Evolutionary conservation across 2,329 filamentous ascomycete genomes (phyloP), one percentile per base, ranked within the genome.

Genomic region (Trichoderma guizhouense): DNA sequence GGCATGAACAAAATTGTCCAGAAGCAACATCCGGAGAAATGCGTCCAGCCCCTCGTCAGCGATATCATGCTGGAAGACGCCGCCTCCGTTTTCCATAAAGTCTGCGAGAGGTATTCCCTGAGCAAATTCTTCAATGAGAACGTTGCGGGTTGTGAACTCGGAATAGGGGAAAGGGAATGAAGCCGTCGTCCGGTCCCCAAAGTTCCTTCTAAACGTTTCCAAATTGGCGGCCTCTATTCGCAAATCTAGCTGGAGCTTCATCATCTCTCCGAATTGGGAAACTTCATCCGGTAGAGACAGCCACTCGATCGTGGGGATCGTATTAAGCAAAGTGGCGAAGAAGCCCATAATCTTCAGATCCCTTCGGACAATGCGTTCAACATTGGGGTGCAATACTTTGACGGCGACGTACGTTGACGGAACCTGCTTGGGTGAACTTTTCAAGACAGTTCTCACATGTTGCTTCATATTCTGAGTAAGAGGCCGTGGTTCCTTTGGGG

Each of bases 1-100:
- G 6, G 96, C 95, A 79, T 99, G 96, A 30, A 98, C 91, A 80
- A 99, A 99, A 80, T 99, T 99, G 81, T 99, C 96, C 51, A 99
- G 91, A 14, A 99, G 87, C 18, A 99, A 85, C 96, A 99, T 99
- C 77, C 95, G 93, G 64, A 99, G 83, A 81, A 99, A 99, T 3
- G 95, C 95, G 79, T 99, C 95, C 0, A 99, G 88, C 0, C 96
- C 96, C 83, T 98, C 95, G 72, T 97, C 91, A 4, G 96, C 95
- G 74, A 99, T 97, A 75, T 98, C 95, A 77, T 93, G 90, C 79
- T 98, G 94, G 82, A 97, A 99, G 1, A 94, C 90, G 5, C 96
- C 96, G 11, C 94, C 96, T 8, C 96, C 96, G 71, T 94, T 94
- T 77, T 96, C 92, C 75, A 99, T 86, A 77, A 99, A 98, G 74